phyloP scores from a whole-genome alignment of 345 rosid genomes.

The Clarkia xantiana region DNA sequence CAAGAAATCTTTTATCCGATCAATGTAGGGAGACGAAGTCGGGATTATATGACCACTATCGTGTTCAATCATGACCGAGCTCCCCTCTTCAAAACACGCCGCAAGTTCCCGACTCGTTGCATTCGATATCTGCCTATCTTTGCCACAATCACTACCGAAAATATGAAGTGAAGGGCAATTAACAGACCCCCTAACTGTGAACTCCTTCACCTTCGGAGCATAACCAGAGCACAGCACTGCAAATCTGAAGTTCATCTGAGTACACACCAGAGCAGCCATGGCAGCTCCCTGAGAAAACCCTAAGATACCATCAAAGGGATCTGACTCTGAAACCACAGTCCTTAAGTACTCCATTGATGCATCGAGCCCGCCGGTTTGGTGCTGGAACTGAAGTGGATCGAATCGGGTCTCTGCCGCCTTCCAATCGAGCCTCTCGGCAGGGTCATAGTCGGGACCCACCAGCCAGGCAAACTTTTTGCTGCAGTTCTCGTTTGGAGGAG shows the following conservation, averaged over 20 bases:
- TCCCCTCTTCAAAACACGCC: conserved; percentile 36
- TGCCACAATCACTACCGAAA: conserved; percentile 49
- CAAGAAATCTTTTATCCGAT: conserved; percentile 54
- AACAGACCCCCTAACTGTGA: conserved; percentile 18
- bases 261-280: conserved; percentile 62
- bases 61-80: conserved; percentile 52
- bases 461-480: conserved; percentile 80
- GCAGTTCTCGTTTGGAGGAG: conserved; percentile 40
- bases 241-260: conserved; percentile 51
- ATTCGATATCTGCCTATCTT: conserved; percentile 62
- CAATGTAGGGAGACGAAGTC: conserved; percentile 54
- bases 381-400: conserved; percentile 70
- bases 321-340: conserved; percentile 30
- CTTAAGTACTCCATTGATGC: conserved; percentile 40
- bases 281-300: conserved; percentile 98
- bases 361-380: conserved; percentile 69
- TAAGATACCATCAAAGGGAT: conserved; percentile 89
- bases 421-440: conserved; percentile 33
- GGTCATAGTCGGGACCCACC: conserved; percentile 35
- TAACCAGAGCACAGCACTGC: conserved; percentile 78
- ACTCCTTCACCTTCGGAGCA: conserved; percentile 19
- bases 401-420: conserved; percentile 41
- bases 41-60: conserved; percentile 87
- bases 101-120: conserved; percentile 51
- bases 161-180: conserved; percentile 82